These are phyloP conservation scores for Ophiostoma australiae DNA, from an alignment of 2,329 filamentous ascomycete species.

Conservation along the genomic window DNA sequence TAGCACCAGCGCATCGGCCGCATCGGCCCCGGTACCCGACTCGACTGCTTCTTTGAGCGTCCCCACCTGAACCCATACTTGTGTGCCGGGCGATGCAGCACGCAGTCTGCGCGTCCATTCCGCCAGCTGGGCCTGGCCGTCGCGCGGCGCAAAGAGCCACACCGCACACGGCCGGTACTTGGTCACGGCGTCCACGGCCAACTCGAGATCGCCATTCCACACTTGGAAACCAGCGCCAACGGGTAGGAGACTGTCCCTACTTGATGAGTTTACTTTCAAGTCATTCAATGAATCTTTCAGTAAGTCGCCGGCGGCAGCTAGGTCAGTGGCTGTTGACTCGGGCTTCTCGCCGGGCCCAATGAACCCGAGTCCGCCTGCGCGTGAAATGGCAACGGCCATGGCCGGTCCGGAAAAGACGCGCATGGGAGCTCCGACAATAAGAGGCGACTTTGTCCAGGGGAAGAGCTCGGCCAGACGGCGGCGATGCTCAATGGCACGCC, in stretches of 20 bases:
- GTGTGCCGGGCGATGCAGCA: constrained; percentile 37
- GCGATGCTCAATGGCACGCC: constrained; percentile 21
- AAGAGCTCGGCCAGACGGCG: constrained; percentile 31
- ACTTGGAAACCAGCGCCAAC: constrained; percentile 61
- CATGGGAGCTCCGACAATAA: constrained; percentile 43
- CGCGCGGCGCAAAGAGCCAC: constrained; percentile 62
- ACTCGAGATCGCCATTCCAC: constrained; percentile 41
- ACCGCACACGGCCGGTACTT: constrained; percentile 53
- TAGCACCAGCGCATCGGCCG: constrained; percentile 56
- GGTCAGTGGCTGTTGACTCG: constrained; percentile 21
- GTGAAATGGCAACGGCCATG: constrained; percentile 39
- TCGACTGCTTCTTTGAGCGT: constrained; percentile 52
- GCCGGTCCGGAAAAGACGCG: constrained; percentile 36
- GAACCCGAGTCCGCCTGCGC: constrained; percentile 40
- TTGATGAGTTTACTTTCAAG: constrained; percentile 32
- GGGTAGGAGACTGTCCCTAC: constrained; percentile 36
- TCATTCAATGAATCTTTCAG: not conserved
- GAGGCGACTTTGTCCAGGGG: constrained; percentile 36
- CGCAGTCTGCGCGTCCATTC: constrained; percentile 35
- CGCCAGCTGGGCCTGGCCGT: constrained; percentile 35
- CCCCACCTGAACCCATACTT: constrained; percentile 53
- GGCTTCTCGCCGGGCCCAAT: constrained; percentile 24
- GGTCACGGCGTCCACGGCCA: constrained; percentile 46
- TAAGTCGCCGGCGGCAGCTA: not conserved
- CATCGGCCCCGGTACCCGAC: constrained; percentile 46